These are phyloP conservation scores for Alternaria rosae DNA, from an alignment of 2,329 filamentous ascomycete species.

Conservation along the genomic window DNA sequence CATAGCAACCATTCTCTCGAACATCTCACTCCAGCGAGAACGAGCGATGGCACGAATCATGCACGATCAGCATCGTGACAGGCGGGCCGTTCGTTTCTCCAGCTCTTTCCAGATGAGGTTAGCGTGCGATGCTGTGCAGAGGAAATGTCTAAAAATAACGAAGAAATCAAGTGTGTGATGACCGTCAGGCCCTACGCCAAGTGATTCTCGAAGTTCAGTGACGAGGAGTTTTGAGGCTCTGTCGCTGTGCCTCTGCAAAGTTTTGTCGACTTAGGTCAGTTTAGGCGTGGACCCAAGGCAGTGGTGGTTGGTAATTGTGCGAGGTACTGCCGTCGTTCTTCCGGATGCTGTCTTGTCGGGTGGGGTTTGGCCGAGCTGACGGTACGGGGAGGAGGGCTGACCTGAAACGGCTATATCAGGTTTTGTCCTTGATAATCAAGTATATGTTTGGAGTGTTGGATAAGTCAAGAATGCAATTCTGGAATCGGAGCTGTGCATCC, in stretches of 20 bases:
- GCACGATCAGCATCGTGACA: conserved; percentile 5
- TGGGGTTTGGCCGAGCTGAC: not conserved
- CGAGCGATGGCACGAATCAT: conserved; percentile 1
- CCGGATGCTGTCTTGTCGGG: not conserved
- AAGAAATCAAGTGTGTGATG: not conserved
- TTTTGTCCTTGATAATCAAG: not conserved
- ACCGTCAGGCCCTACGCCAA: conserved; percentile 1
- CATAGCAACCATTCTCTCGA: not conserved
- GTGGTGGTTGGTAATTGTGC: conserved; percentile 1
- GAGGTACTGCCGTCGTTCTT: conserved; percentile 2
- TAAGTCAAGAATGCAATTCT: not conserved
- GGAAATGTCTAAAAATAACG: conserved; percentile 9
- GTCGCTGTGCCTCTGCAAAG: not conserved
- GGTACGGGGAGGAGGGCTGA: not conserved
- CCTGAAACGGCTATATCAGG: conserved; percentile 1
- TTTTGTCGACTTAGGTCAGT: not conserved
- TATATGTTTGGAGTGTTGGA: not conserved
- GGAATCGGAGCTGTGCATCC: not conserved
- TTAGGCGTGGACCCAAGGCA: not conserved
- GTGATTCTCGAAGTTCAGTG: conserved; percentile 2
- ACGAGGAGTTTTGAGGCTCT: not conserved
- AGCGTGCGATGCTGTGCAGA: not conserved
- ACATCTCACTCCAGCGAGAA: not conserved
- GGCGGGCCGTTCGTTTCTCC: conserved; percentile 10
- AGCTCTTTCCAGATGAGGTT: not conserved